Conservation (phyloP, 208 protist genomes). For the Trichomonas gallinae region DNA sequence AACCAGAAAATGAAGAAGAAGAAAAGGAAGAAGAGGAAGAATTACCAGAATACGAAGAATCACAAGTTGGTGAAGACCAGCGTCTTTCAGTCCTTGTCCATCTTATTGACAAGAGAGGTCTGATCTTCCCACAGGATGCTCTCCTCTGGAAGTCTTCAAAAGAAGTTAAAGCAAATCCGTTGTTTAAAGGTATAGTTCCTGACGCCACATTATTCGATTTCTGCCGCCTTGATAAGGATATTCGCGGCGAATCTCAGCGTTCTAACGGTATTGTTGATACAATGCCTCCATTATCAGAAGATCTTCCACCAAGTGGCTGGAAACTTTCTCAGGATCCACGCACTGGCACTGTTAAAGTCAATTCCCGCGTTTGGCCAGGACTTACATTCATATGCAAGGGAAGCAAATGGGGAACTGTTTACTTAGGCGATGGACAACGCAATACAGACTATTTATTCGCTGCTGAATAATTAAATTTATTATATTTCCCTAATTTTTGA, state of each 20-base stretch:
- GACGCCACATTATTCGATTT: neutral
- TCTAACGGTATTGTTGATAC: neutral
- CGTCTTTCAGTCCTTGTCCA: neutral
- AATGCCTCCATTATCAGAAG: conserved; percentile 19
- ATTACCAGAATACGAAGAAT: neutral
- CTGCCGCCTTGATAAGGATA: neutral
- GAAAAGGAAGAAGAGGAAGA: conserved; percentile 18
- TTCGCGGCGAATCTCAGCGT: neutral
- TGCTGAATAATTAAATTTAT: neutral
- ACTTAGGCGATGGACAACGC: neutral
- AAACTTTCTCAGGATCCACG: neutral
- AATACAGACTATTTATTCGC: conserved; percentile 16
- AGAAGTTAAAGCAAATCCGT: neutral
- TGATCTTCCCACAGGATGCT: conserved; percentile 9
- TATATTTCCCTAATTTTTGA: neutral
- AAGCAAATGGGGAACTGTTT: neutral
- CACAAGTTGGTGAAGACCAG: neutral
- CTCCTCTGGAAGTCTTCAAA: neutral
- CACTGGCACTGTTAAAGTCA: neutral
- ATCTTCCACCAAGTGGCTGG: neutral
- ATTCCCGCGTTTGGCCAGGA: neutral
- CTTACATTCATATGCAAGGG: neutral
- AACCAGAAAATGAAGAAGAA: neutral
- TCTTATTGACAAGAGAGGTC: neutral
- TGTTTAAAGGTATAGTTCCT: neutral